Percentiles rank a stretch among this genome's conserved stretches.
These are phyloP conservation scores for Candida sojae DNA, from an alignment of 1,139 yeast genomes.

Conservation along the genomic window DNA sequence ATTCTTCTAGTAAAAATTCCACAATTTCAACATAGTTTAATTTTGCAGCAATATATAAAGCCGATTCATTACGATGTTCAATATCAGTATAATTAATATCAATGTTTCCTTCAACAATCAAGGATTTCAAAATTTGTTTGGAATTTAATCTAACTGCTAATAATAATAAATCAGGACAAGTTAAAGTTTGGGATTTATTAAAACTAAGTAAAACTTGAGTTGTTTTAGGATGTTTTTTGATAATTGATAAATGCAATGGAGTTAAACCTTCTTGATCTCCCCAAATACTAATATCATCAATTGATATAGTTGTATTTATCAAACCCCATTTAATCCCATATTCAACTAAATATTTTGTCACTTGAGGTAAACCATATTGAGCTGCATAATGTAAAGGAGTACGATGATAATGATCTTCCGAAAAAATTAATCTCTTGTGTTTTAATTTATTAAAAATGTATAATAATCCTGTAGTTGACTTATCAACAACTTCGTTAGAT, in stretches of 20 bases:
- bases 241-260: constrained; percentile 81
- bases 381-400: constrained; percentile 92
- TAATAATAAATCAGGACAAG: constrained; percentile 55
- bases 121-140: constrained; percentile 53
- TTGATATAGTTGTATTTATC: constrained; percentile 43
- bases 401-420: constrained; percentile 73
- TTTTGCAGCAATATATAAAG: constrained; percentile 78
- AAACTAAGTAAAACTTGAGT: constrained; percentile 58
- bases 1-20: constrained; percentile 48
- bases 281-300: constrained; percentile 67
- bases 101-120: constrained; percentile 60
- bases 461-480: constrained; percentile 24
- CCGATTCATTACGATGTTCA: constrained; percentile 67
- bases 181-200: constrained; percentile 34
- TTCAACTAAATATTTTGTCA: constrained; percentile 57
- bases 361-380: constrained; percentile 76
- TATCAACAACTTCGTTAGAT: constrained; percentile 16
- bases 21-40: constrained; percentile 58
- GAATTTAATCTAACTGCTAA: constrained; percentile 75
- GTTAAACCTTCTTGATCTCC: constrained; percentile 82
- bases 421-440: constrained; percentile 52
- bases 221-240: constrained; percentile 83
- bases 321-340: constrained; percentile 35
- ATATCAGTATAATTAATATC: constrained; percentile 64
- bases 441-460: constrained; percentile 29